Base-by-base conservation (phyloP, 2,329 filamentous ascomycete species). In the Leptographium radiaticola region DNA sequence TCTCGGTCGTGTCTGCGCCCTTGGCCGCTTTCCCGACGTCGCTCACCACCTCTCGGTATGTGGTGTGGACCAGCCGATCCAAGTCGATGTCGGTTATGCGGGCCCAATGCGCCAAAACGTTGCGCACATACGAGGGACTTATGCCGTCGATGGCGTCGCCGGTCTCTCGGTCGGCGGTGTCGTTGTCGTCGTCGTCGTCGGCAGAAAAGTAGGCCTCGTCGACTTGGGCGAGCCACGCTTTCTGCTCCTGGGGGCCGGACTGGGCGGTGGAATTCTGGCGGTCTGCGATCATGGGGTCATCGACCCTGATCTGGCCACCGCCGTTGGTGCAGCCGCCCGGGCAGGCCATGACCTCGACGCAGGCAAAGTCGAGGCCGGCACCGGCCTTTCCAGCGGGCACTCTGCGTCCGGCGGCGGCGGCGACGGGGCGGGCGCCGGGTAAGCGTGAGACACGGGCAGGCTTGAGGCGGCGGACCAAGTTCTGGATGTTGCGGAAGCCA, bases 281-380 rank as follows among this genome's bases (percentile, higher is more conserved):
- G 57, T 75, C 74, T 44, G 74, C 62, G 11, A 84, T 69, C 13
- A 81, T 71, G 8, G 86, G 80, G 65, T 97, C 93, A 52, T 89
- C 87, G 31, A 88, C 80, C 65, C 95, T 95, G 65, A 98, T 84
- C 71, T 98, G 93, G 1, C 93, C 93, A 40, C 93, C 93, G 2
- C 93, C 93, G 62, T 98, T 98, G 53, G 93, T 98, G 71, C 93
- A 98, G 4, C 93, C 93, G n/a, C 93, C 93, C 0, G 93, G 93
- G 67, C 93, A 98, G 15, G 93, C 93, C 93, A 98, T 98, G 55
- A 98, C 93, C 70, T 98, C 93, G 33, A 97, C 87, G 68, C 95
- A 97, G n/a, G 86, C 79, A 66, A 90, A 90, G 39, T 95, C 88
- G 8, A 79, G 68, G 6, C 70, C 68, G 72, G 74, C 57, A 9